Evolutionary conservation across 345 rosid species (phyloP).

Genomic region (Eucalyptus paniculata): DNA sequence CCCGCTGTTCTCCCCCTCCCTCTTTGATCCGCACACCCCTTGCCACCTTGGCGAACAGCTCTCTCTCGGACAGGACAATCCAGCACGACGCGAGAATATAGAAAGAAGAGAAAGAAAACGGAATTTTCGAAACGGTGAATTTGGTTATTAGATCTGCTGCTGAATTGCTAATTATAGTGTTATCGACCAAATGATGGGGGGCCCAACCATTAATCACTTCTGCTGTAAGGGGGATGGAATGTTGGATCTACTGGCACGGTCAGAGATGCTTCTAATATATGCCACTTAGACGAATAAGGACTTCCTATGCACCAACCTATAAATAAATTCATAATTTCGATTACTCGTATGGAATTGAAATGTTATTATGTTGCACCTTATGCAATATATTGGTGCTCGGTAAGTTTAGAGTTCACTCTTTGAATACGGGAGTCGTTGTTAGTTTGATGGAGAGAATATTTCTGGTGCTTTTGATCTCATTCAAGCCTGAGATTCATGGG

Average conservation of each 20-base stretch:
- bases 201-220: neutral
- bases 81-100: neutral
- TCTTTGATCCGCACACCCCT: neutral
- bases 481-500: neutral
- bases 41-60: neutral
- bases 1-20: neutral
- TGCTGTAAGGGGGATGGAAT: neutral
- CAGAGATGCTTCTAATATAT: neutral
- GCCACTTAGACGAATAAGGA: neutral
- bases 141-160: neutral
- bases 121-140: neutral
- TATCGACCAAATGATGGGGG: neutral
- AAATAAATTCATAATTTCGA: neutral
- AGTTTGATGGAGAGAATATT: neutral
- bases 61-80: neutral
- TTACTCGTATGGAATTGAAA: neutral
- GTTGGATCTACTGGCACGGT: neutral
- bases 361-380: too few relatives aligned
- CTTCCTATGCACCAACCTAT: fast-evolving
- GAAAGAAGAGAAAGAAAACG: neutral
- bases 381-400: neutral
- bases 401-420: neutral
- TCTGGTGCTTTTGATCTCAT: neutral
- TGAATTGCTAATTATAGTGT: neutral
- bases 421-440: neutral